phyloP scores from a whole-genome alignment of 306 rosid genomes.

The Leucaena leucocephala region DNA sequence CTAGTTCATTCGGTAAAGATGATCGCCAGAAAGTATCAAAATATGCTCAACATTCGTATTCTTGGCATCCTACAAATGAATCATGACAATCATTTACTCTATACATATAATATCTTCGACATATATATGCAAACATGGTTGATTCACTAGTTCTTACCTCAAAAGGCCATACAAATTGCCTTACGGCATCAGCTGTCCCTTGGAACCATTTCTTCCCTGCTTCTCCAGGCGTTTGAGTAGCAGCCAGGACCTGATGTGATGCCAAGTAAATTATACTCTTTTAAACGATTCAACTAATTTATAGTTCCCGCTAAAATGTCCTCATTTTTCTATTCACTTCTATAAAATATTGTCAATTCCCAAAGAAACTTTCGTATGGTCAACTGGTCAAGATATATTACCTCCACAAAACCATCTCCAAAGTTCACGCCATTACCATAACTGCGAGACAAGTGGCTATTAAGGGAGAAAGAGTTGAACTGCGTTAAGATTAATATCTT shows the following conservation, averaged over 20 bases:
- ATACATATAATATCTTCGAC: not conserved
- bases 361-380: not conserved
- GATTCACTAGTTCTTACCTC: slow-evolving; percentile 50
- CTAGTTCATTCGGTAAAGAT: slow-evolving; percentile 90
- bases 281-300: not conserved
- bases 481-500: slow-evolving; percentile 81
- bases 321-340: not conserved
- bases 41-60: slow-evolving; percentile 76
- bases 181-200: slow-evolving; percentile 95
- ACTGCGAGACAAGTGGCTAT: slow-evolving; percentile 77
- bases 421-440: slow-evolving; percentile 73
- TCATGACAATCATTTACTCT: slow-evolving; percentile 26
- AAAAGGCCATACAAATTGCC: slow-evolving; percentile 82
- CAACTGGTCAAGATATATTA: slow-evolving; percentile 5
- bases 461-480: slow-evolving; percentile 86
- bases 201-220: slow-evolving; percentile 84
- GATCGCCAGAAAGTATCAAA: slow-evolving; percentile 82
- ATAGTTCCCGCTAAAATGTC: not conserved
- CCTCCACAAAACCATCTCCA: slow-evolving; percentile 88
- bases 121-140: not conserved
- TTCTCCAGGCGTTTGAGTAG: slow-evolving; percentile 88
- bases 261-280: slow-evolving; percentile 31
- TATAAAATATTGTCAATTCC: not conserved
- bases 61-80: slow-evolving; percentile 67
- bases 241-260: slow-evolving; percentile 82